phyloP scores from a whole-genome alignment of 768 basidiomycete genomes.

The Rhizopogon vesiculosus region DNA sequence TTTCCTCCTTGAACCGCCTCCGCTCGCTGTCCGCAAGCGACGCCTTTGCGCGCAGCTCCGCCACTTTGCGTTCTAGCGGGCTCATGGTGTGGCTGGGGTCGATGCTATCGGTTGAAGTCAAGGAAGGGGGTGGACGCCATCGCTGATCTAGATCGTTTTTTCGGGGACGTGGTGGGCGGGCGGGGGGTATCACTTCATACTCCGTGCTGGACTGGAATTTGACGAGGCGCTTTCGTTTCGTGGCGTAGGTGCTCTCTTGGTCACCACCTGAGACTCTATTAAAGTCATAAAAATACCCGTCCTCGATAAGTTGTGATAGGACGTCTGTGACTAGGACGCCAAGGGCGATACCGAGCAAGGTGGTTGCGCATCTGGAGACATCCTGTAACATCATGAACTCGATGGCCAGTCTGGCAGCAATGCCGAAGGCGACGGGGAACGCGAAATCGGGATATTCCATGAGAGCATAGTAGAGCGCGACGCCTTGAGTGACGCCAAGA shows the following conservation, averaged over 20 bases:
- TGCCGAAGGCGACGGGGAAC: slow-evolving; percentile 50
- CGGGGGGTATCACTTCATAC: slow-evolving; percentile 14
- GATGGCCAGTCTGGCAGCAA: slow-evolving; percentile 56
- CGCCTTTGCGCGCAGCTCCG: slow-evolving; percentile 68
- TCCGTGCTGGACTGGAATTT: slow-evolving; percentile 43
- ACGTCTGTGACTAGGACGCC: slow-evolving; percentile 71
- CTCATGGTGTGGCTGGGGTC: slow-evolving; percentile 55
- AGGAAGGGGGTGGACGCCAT: slow-evolving; percentile 45
- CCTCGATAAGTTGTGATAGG: slow-evolving; percentile 60
- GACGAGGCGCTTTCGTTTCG: slow-evolving; percentile 35
- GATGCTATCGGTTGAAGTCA: slow-evolving; percentile 62
- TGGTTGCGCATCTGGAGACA: slow-evolving; percentile 48
- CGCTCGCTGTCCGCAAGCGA: slow-evolving; percentile 81
- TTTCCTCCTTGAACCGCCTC: slow-evolving; percentile 78
- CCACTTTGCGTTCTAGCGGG: slow-evolving; percentile 70
- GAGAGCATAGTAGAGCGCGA: slow-evolving; percentile 64
- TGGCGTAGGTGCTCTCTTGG: slow-evolving; percentile 16
- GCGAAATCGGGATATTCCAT: slow-evolving; percentile 49
- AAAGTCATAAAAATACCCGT: slow-evolving; percentile 31
- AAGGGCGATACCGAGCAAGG: slow-evolving; percentile 60
- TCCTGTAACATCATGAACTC: slow-evolving; percentile 59
- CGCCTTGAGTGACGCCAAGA: slow-evolving; percentile 70
- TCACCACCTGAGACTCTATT: slow-evolving; percentile 14
- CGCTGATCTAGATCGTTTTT: slow-evolving; percentile 24
- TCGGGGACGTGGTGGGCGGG: slow-evolving; percentile 21